Evolutionary conservation across 2,329 filamentous ascomycete species (phyloP), one percentile per base, ranked within the genome.

Genomic region (Pestalotiopsis sp.): DNA sequence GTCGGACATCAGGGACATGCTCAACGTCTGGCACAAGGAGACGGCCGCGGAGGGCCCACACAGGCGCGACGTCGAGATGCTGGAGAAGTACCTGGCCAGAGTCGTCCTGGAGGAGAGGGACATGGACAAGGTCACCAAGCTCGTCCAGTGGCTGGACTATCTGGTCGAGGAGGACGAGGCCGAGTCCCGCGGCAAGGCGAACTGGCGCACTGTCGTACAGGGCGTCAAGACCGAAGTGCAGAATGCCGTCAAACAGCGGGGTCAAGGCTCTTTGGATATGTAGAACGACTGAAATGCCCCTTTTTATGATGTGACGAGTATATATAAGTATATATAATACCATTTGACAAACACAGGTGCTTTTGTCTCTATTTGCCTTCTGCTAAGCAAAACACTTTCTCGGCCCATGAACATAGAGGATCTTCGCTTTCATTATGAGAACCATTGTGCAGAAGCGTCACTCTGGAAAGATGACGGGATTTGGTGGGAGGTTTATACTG

Each of bases 101-200:
- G 93, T 98, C 0, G 86, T 97, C 0, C 70, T 82, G 1, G 91
- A 95, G 68, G 96, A 98, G 79, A 84, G 87, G 69, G 91, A 98
- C 77, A 85, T 96, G 81, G 86, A 87, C 4, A 97, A 97, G 80
- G 93, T 89, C 1, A 85, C 89, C 1, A 87, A 87, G 13, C 80
- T 96, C 20, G 86, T 92, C 13, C 89, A 85, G 72, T 97, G 94
- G 93, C 72, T 91, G 63, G 83, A 83, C 57, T 84, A 87, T 75
- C 72, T 90, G 23, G 83, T 90, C 6, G 61, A 65, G 3, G 59
- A 65, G 52, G 64, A 67, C 56, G 64, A 65, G 31, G 45, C 67
- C 4, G 41, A 59, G 4, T 45, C 45, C 14, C 62, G 39, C 4
- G 85, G 81, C 4, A 82, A 79, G 68, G 75, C 77, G 67, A 76